Percentiles rank a stretch among this genome's conserved stretches.
These are phyloP conservation scores for Ophiocordyceps sinensis DNA, from an alignment of 2,329 filamentous ascomycete species.

Conservation along the genomic window DNA sequence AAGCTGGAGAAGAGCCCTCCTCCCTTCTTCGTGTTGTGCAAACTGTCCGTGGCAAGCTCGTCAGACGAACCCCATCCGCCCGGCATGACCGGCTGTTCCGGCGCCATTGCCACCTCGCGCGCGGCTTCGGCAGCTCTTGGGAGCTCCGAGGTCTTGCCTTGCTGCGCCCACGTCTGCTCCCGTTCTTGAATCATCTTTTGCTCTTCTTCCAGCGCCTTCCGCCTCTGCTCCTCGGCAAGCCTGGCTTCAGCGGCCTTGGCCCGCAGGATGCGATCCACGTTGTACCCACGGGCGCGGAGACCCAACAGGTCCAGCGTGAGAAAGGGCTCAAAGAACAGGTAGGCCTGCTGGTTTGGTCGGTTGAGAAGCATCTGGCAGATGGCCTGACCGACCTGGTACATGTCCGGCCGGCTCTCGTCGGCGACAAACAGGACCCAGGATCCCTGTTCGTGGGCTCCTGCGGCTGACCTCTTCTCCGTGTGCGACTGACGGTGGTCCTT, in stretches of 20 bases:
- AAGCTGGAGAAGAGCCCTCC: conserved; percentile 55
- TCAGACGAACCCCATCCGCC: conserved; percentile 61
- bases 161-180: conserved; percentile 28
- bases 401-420: conserved; percentile 52
- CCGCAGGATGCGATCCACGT: conserved; percentile 85
- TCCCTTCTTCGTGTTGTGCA: conserved; percentile 23
- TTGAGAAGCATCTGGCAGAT: conserved; percentile 68
- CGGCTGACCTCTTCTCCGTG: conserved; percentile 62
- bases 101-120: conserved; percentile 24
- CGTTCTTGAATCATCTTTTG: conserved; percentile 48
- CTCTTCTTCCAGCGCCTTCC: conserved; percentile 60
- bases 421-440: conserved; percentile 65
- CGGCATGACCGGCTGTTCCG: conserved; percentile 44
- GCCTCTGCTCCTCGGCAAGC: conserved; percentile 70
- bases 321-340: conserved; percentile 81
- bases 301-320: conserved; percentile 72
- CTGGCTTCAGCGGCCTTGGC: conserved; percentile 78
- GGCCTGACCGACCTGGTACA: conserved; percentile 85
- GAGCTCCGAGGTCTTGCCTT: conserved; percentile 16
- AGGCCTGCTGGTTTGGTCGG: conserved; percentile 76
- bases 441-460: conserved; percentile 37
- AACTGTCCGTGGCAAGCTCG: conserved; percentile 17
- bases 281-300: conserved; percentile 79
- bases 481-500: conserved; percentile 54
- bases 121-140: conserved; percentile 18